Evolutionary conservation across 2,329 filamentous ascomycete genomes (phyloP), one percentile per base, ranked within the genome.

Genomic region (Penicillium sp.): DNA sequence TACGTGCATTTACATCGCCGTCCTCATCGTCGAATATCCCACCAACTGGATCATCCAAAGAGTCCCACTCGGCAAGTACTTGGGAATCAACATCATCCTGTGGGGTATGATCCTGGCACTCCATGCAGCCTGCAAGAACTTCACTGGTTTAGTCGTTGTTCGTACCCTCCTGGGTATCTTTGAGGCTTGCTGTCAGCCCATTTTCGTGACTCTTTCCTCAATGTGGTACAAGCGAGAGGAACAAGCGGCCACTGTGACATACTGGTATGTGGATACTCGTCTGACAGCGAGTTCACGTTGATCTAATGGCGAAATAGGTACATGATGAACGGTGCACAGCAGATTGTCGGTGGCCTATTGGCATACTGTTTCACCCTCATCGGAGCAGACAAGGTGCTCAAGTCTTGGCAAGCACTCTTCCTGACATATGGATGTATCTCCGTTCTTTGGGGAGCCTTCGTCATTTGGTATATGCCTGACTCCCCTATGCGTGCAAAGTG

Each of bases 321-420:
- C 71, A 89, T 89, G 84, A 90, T 90, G 86, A 91, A 90, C 68
- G 88, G 88, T 2, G 81, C 80, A 0, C 88, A 90, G 68, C 88
- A 90, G 67, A 87, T 90, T 50, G 86, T 90, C 8, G 88, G 88
- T 33, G 88, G 88, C 6, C 80, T 90, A 0, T 77, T 90, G 0
- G 87, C 87, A 0, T 85, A 84, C 65, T 80, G 74, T 56, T 75
- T 77, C 60, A 73, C 80, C 2, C 76, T 84, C 3, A 84, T 86
- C 67, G 76, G 74, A 17, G 74, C 66, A 5, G 81, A 83, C 4
- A 64, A 63, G n/a, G 76, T 79, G 0, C 77, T 89, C 57, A 81
- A 81, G 66, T 85, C 84, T 17, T 90, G 87, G 86, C 86, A 90
- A 68, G 85, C 84, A 62, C 81, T 90, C 3, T 90, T 89, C 76